phyloP scores from a whole-genome alignment of 1,139 yeast species.

The Arxiozyma slooffiae region DNA sequence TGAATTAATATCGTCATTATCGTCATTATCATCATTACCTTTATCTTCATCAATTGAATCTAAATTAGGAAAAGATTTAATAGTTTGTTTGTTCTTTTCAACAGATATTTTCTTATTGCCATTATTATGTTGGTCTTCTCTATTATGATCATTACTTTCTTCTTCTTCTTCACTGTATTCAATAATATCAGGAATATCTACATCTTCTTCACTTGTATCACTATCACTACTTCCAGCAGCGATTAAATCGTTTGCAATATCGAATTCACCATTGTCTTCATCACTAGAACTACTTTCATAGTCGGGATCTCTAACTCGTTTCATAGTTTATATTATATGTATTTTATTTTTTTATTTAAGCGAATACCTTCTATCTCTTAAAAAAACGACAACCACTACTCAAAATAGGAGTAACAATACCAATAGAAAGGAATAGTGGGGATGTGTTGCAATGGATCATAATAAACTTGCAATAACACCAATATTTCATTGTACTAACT shows the following conservation, averaged over 20 bases:
- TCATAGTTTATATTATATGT: background rate
- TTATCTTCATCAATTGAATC: constrained; percentile 58
- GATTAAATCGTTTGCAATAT: constrained; percentile 51
- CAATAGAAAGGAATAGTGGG: too few species aligned
- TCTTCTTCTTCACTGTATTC: constrained; percentile 37
- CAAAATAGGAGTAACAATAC: too few species aligned
- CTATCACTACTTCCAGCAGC: constrained; percentile 43
- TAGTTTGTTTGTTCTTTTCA: constrained; percentile 11
- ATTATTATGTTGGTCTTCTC: constrained; percentile 20
- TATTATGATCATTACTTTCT: constrained; percentile 32
- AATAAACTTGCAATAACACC: background rate
- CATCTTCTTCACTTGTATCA: constrained; percentile 31
- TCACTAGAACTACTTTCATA: background rate
- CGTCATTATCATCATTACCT: constrained; percentile 31
- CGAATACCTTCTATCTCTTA: background rate
- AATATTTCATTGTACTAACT: background rate
- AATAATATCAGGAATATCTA: constrained; percentile 48
- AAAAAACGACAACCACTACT: background rate
- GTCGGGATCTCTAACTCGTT: constrained; percentile 3
- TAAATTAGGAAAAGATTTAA: constrained; percentile 46
- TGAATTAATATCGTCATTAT: constrained; percentile 38
- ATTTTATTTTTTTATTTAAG: too few species aligned
- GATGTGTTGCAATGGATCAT: too few species aligned
- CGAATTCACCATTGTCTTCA: constrained; percentile 35
- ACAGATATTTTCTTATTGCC: constrained; percentile 15